Evolutionary conservation across 1,139 yeast genomes (phyloP), one percentile per base, ranked within the genome.

Genomic region (Hyphopichia buzzinii): DNA sequence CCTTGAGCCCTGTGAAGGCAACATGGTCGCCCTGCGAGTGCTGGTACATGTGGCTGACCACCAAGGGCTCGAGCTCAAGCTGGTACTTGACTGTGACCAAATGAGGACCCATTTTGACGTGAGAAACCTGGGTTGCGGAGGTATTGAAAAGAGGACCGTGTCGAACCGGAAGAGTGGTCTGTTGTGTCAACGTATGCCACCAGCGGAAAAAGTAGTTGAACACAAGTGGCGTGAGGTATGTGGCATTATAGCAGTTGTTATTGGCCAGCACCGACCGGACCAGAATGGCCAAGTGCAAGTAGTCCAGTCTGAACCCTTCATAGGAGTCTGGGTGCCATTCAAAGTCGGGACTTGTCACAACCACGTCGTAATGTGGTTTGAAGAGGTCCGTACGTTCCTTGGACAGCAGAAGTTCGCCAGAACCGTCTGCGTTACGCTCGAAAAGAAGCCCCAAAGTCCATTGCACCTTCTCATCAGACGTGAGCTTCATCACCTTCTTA

Each of bases 11-110:
- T 3, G 89, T 83, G 44, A 84, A 75, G 2, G 82, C 76, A 30
- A 81, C 68, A 30, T 69, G 67, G 8, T 64, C 66, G 3, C 71
- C 60, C 26, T 77, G 74, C 7, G 77, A 58, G 49, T 82, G 87
- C 44, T 77, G 72, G 48, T 83, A 83, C 39, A 81, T 70, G 56
- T 89, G 94, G 0, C 92, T 72, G 8, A 90, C 67, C 33, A 77
- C 83, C 29, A 90, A 61, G 1, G 97, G 96, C 22, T 81, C 74
- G 34, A 90, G 67, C 17, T 77, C 74, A 22, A 94, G 74, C 48
- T 79, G 82, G 55, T 90, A 92, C 51, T 92, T 88, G 39, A 88
- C 78, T 0, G 96, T 85, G 54, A 74, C 81, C 28, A 92, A 58
- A 49, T 85, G 92, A 4, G 81, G 71, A 1, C 96, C 88, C 64